Conservation (phyloP, 441 rosid species). For the Adansonia grandidieri region DNA sequence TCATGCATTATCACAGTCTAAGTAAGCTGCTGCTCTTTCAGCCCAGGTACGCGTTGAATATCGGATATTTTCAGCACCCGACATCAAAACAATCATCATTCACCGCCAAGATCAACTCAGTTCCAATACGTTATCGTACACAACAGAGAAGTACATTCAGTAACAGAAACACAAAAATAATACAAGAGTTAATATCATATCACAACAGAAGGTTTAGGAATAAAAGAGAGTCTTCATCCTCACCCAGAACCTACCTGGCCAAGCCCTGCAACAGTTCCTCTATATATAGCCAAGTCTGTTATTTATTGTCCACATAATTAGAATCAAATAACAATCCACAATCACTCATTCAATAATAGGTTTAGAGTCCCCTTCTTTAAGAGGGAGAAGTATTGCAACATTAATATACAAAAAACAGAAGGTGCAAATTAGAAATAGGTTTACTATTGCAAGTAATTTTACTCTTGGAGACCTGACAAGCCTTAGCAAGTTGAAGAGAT, state of each 20-base stretch:
- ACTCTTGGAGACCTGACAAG: not conserved
- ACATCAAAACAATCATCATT: not conserved
- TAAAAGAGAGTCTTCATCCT: not conserved
- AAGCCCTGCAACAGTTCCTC: not conserved
- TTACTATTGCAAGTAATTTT: not conserved
- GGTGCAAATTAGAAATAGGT: not conserved
- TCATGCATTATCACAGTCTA: not conserved
- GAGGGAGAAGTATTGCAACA: not conserved
- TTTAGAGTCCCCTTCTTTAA: not conserved
- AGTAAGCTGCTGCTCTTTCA: not conserved
- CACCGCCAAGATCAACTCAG: not conserved
- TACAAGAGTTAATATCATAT: not conserved
- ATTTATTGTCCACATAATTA: not conserved
- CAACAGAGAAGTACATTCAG: not conserved
- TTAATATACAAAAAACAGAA: not conserved
- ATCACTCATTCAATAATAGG: not conserved
- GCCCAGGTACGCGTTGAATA: not conserved
- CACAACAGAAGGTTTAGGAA: not conserved
- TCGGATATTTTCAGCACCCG: not conserved
- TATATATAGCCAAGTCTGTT: not conserved
- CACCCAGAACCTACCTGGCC: not conserved
- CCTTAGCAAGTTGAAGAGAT: not conserved
- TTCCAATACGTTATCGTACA: not conserved
- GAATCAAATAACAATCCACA: not conserved
- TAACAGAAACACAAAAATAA: not conserved